Evolutionary conservation across 164 flowering plant species (phyloP), one percentile per base, ranked within the genome.

Genomic region (Houttuynia cordata): DNA sequence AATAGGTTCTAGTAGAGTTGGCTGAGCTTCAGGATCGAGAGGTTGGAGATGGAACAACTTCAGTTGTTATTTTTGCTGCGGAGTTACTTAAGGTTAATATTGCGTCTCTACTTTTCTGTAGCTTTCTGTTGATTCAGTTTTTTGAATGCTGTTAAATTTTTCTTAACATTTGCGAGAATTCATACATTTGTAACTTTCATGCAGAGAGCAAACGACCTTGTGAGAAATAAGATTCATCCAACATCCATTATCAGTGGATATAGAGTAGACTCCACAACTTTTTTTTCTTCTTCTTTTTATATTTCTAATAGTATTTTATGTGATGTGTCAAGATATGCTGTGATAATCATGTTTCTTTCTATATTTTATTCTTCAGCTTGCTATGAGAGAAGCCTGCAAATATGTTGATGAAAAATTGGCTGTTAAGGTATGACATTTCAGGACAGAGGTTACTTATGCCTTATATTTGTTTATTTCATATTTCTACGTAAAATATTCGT

Each of bases 11-110:
- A 49, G 97, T 91, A 60, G 99, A 94, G 76, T 77, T 94, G 86
- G 96, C 99, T 47, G 97, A 94, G 76, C 97, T 91, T 67, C 99
- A 94, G 74, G 99, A 94, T 64, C 76, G 88, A 68, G 99, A 94
- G 78, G 99, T 94, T 63, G 99, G 99, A 59, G 99, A 94, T 79
- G 99, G 97, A 24, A 94, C 99, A 23, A 94, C 99, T 55, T 94
- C 97, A 5, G 99, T 94, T 49, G 99, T 94, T 37, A 91, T 94
- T 68, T 74, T 94, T 50, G 97, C 99, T 69, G 96, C 96, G 12
- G 97, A 94, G 76, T 72, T 94, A 67, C 91, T 94, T 19, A 94
- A 94, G 97, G 99, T 39, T 8, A 17, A 19, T 57, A 37, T 34
- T 39, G n/a, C n/a, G n/a, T n/a, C n/a, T n/a, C n/a, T 34, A 17